Evolutionary conservation across 2,329 filamentous ascomycete genomes (phyloP).

Genomic region (Knoxdaviesia capensis): DNA sequence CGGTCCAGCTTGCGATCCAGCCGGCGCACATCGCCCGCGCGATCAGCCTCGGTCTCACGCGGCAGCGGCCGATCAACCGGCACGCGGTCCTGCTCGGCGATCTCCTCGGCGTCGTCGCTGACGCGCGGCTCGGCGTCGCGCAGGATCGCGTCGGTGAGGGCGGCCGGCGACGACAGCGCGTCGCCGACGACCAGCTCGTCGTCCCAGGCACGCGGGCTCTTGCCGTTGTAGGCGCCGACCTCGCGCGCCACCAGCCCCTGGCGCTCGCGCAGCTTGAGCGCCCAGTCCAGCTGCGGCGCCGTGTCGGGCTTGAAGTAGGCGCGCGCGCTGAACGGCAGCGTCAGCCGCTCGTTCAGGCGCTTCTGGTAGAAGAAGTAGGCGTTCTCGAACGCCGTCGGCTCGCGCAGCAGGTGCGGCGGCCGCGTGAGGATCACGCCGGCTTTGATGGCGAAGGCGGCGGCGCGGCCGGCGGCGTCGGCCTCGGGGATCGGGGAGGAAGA

Average conservation of each 20-base stretch:
- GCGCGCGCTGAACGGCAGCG: conserved; percentile 68
- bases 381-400: conserved; percentile 74
- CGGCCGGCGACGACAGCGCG: conserved; percentile 39
- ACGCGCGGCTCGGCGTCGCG: conserved; percentile 51
- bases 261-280: conserved; percentile 62
- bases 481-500: conserved; percentile 7
- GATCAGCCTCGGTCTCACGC: conserved; percentile 60
- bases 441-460: conserved; percentile 25
- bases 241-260: conserved; percentile 58
- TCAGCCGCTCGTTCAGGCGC: conserved; percentile 80
- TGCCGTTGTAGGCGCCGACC: conserved; percentile 64
- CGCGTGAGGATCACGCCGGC: conserved; percentile 70
- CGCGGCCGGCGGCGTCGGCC: conserved; percentile 5
- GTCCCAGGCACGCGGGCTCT: conserved; percentile 58
- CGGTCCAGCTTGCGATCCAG: conserved; percentile 61
- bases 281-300: conserved; percentile 71
- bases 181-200: conserved; percentile 73
- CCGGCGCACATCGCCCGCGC: conserved; percentile 51
- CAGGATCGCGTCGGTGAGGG: conserved; percentile 47
- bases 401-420: conserved; percentile 67
- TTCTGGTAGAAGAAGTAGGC: conserved; percentile 95
- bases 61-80: conserved; percentile 50
- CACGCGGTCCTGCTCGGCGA: conserved; percentile 36
- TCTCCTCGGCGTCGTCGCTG: conserved; percentile 38
- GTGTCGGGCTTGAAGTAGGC: conserved; percentile 94